phyloP scores from a whole-genome alignment of 345 rosid species.

The Raphanus sativus region DNA sequence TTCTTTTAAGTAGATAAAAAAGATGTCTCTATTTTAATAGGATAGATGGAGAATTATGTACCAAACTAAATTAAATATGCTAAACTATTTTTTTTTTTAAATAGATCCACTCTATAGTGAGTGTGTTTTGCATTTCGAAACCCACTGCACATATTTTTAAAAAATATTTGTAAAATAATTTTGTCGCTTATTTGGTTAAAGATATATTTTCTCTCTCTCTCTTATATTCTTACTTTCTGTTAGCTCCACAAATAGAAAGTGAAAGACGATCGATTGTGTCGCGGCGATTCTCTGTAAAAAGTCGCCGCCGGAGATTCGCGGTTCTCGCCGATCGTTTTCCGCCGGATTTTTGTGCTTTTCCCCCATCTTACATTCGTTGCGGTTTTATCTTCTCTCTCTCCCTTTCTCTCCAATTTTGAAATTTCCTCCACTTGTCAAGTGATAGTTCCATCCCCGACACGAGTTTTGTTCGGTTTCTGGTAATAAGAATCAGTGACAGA shows the following conservation, averaged over 20 bases:
- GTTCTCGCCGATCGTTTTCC: background rate
- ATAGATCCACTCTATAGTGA: background rate
- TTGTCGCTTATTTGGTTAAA: background rate
- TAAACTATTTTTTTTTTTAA: too few relatives aligned
- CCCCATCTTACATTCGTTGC: background rate
- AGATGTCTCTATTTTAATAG: too few relatives aligned
- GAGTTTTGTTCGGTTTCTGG: constrained; percentile 7
- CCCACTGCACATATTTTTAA: background rate
- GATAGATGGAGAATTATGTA: too few relatives aligned
- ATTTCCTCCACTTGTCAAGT: constrained; percentile 1
- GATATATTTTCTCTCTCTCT: background rate
- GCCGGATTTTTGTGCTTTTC: constrained; percentile 1
- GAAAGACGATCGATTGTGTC: background rate
- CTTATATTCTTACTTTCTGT: background rate
- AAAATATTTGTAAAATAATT: background rate
- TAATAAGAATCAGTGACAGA: background rate
- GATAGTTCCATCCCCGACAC: background rate
- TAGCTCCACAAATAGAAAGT: background rate
- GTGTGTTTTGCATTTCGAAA: background rate
- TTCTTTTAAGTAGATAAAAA: too few relatives aligned
- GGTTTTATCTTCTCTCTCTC: background rate
- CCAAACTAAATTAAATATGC: too few relatives aligned
- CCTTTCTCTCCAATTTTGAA: background rate
- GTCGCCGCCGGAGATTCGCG: constrained; percentile 5
- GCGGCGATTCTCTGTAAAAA: background rate